Percentiles rank a stretch among this genome's conserved stretches.
These are phyloP conservation scores for Backusella tarrabulga DNA, from an alignment of 192 early-diverging fungal species.

Conservation along the genomic window DNA sequence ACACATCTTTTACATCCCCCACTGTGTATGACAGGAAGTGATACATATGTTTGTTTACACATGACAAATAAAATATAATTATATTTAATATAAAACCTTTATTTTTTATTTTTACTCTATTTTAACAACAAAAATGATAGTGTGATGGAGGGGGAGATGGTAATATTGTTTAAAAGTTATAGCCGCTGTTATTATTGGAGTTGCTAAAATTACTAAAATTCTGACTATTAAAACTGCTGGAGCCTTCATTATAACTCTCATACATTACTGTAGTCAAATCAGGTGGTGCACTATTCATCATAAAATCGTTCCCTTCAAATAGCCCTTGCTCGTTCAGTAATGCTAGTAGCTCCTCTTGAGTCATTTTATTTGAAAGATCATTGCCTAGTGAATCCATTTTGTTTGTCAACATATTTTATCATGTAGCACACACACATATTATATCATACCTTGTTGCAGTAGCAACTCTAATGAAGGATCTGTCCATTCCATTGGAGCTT, in stretches of 20 bases:
- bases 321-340: constrained; percentile 8
- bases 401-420: background rate
- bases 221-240: background rate
- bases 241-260: background rate
- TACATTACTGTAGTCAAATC: constrained; percentile 5
- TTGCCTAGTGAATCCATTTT: background rate
- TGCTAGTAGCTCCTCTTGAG: constrained; percentile 12
- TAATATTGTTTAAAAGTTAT: background rate
- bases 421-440: background rate
- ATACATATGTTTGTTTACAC: background rate
- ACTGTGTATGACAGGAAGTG: background rate
- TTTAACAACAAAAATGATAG: background rate
- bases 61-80: background rate
- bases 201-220: background rate
- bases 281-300: constrained; percentile 1
- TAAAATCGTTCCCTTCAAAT: background rate
- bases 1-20: background rate
- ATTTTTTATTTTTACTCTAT: background rate
- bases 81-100: background rate
- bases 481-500: constrained; percentile 21
- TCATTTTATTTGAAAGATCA: background rate
- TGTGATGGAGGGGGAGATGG: background rate
- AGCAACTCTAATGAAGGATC: constrained; percentile 10
- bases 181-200: background rate
- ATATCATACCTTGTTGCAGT: constrained; percentile 7